phyloP scores from a whole-genome alignment of 805 yeast genomes.

The Monosporozyma solicola region DNA sequence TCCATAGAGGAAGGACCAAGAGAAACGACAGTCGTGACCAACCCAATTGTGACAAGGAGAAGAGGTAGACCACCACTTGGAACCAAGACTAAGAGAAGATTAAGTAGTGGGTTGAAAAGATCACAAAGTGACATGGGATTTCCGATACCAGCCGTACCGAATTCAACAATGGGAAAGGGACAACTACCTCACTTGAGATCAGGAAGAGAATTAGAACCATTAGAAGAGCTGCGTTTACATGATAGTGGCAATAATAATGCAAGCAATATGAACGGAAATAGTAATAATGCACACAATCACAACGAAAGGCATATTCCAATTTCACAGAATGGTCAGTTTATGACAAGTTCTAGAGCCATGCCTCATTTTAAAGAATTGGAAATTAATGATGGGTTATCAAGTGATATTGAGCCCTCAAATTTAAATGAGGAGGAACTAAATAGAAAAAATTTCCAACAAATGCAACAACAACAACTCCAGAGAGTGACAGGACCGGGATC shows the following conservation, averaged over 20 bases:
- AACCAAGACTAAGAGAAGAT: conserved; percentile 15
- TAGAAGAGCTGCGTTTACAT: conserved; percentile 1
- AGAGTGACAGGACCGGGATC: background rate
- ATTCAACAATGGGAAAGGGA: conserved; percentile 14
- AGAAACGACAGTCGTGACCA: conserved; percentile 4
- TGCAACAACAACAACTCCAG: conserved; percentile 2
- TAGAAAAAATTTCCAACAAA: conserved; percentile 1
- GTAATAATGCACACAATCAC: background rate
- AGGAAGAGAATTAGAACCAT: conserved; percentile 2
- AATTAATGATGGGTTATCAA: conserved; percentile 31
- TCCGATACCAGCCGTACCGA: conserved; percentile 22
- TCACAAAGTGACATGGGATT: conserved; percentile 25
- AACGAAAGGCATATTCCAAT: background rate
- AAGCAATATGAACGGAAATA: background rate
- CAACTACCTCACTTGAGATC: conserved; percentile 15
- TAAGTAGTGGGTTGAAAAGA: conserved; percentile 16
- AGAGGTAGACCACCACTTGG: conserved; percentile 27
- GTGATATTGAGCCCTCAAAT: conserved; percentile 27
- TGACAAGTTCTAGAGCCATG: background rate
- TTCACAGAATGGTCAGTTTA: conserved; percentile 2
- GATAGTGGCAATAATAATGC: background rate
- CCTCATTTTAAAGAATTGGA: conserved; percentile 26
- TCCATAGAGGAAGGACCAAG: background rate
- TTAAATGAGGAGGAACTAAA: background rate
- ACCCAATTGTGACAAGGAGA: conserved; percentile 18